Evolutionary conservation across 192 early-diverging fungal species (phyloP).

Genomic region (Gaertneriomyces semiglobifer): DNA sequence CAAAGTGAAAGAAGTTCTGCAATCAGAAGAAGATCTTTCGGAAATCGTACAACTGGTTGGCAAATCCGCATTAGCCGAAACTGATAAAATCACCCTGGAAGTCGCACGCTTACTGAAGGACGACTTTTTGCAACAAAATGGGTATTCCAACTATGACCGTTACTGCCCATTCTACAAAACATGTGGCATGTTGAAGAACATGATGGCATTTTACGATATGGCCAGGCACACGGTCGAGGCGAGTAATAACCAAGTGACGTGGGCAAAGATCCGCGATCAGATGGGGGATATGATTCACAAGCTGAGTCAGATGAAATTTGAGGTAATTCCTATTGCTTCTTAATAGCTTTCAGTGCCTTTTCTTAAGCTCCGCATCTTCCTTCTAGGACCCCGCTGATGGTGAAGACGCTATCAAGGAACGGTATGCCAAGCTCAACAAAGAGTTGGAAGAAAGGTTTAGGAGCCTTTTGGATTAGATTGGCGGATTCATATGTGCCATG

Average conservation of each 20-base stretch:
- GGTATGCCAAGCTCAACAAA: constrained; percentile 84
- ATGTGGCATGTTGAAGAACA: constrained; percentile 95
- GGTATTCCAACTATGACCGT: constrained; percentile 96
- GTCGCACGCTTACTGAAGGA: constrained; percentile 98
- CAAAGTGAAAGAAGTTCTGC: constrained; percentile 96
- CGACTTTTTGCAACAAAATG: constrained; percentile 99
- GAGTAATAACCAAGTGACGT: constrained; percentile 82
- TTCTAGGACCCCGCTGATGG: constrained; percentile 90
- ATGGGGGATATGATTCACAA: constrained; percentile 93
- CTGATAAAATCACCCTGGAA: constrained; percentile 99
- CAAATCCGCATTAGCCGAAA: constrained; percentile 87
- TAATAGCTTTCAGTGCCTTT: not conserved
- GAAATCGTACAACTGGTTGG: constrained; percentile 99
- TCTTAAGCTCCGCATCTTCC: constrained; percentile 12
- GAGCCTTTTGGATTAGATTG: constrained; percentile 60
- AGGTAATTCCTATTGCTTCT: constrained; percentile 43
- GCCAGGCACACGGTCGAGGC: constrained; percentile 94
- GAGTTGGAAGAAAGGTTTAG: constrained; percentile 97
- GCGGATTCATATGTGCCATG: no score
- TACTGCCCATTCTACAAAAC: constrained; percentile 99
- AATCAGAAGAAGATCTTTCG: constrained; percentile 96
- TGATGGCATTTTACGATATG: constrained; percentile 94
- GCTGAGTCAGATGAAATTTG: constrained; percentile 99
- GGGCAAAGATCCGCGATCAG: constrained; percentile 91
- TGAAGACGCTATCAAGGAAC: constrained; percentile 77